phyloP scores from a whole-genome alignment of 495 filamentous ascomycete genomes.

The Podospora bellae-mahoneyi region DNA sequence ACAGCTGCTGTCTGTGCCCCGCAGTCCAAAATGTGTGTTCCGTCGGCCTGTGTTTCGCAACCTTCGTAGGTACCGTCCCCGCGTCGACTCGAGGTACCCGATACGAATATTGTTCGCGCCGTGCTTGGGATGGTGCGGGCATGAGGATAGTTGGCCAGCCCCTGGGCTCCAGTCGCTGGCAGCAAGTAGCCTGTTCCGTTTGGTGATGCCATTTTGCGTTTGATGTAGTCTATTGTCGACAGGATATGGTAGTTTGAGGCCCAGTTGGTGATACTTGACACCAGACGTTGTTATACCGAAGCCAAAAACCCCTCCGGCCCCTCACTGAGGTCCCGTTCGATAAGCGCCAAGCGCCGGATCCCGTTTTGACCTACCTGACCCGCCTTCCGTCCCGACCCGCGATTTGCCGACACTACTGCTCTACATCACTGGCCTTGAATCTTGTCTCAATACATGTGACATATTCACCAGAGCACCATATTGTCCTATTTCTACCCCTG shows the following conservation, averaged over 20 bases:
- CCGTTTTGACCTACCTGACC: constrained; percentile 13
- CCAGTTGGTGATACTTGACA: not conserved
- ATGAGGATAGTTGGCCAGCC: constrained; percentile 33
- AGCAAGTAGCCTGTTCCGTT: constrained; percentile 29
- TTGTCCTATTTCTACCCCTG: not conserved
- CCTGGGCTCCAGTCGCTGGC: constrained; percentile 21
- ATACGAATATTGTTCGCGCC: constrained; percentile 28
- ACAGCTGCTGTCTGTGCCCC: constrained; percentile 28
- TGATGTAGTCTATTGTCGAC: not conserved
- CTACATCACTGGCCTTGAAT: not conserved
- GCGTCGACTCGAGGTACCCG: constrained; percentile 28
- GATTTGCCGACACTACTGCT: constrained; percentile 16
- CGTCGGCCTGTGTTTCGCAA: constrained; percentile 20
- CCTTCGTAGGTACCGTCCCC: constrained; percentile 29
- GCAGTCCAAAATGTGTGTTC: constrained; percentile 24
- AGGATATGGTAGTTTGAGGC: not conserved
- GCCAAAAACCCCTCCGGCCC: not conserved
- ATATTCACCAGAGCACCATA: not conserved
- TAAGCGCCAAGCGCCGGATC: not conserved
- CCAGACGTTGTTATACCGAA: not conserved
- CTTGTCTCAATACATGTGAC: not conserved
- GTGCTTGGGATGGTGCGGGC: constrained; percentile 26
- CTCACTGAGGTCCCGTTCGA: not conserved
- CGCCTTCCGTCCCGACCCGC: constrained; percentile 26
- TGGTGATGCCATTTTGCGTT: constrained; percentile 10